Percentiles rank a stretch among this genome's conserved stretches.
These are phyloP conservation scores for Clavispora carvajalis DNA, from an alignment of 805 yeast species.

Conservation along the genomic window DNA sequence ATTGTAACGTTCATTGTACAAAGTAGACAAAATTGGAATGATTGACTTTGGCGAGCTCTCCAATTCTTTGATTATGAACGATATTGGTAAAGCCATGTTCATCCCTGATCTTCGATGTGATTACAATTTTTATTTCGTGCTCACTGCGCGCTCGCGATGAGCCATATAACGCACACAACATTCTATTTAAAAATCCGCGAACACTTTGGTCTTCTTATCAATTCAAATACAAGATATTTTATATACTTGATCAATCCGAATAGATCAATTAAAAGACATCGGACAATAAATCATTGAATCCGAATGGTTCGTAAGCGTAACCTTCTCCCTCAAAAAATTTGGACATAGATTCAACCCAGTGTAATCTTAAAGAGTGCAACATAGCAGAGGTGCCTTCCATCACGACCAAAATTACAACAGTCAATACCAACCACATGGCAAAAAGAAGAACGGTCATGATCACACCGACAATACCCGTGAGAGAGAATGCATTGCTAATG, in stretches of 20 bases:
- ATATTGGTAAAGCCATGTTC: conserved; percentile 13
- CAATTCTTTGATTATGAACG: conserved; percentile 22
- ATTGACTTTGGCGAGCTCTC: conserved; percentile 19
- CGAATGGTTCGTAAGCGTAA: conserved; percentile 60
- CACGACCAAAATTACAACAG: conserved; percentile 62
- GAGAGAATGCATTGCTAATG: conserved; percentile 54
- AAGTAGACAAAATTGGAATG: conserved; percentile 27
- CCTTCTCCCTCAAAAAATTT: conserved; percentile 79
- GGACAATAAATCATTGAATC: conserved; percentile 37
- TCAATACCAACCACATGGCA: conserved; percentile 71
- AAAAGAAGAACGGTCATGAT: conserved; percentile 55
- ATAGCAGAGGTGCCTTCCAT: conserved; percentile 85
- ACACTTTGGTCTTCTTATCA: too few relatives aligned
- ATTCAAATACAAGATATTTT: too few relatives aligned
- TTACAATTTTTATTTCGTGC: not conserved
- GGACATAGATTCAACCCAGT: conserved; percentile 82
- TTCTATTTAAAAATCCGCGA: too few relatives aligned
- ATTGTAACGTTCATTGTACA: conserved; percentile 23
- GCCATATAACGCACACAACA: not conserved
- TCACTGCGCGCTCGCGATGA: not conserved
- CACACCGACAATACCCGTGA: conserved; percentile 50
- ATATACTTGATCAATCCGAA: not conserved
- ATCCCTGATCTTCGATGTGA: too few relatives aligned
- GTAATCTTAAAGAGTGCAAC: conserved; percentile 71
- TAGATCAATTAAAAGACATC: conserved; percentile 7